Evolutionary conservation across 352 stramenopile species (phyloP), one percentile per base, ranked within the genome.

Genomic region (Blastocystis sp.): DNA sequence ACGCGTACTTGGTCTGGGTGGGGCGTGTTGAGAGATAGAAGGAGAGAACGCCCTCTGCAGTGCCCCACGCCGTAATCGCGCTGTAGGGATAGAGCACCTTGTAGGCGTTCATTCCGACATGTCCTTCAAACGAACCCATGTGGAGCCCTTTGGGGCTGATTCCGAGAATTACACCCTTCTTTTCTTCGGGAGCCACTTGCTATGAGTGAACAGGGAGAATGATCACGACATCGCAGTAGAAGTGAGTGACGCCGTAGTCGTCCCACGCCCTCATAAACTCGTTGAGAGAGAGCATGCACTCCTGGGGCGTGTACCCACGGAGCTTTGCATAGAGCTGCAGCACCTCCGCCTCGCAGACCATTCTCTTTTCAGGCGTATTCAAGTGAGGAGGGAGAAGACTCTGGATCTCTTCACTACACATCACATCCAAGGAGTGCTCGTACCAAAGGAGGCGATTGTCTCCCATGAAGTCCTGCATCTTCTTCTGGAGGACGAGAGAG

Each of bases 251-350:
- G 2, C 71, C 71, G 35, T 81, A 81, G 9, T 81, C 71, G 19
- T 81, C 71, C 71, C 71, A 81, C 2, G 41, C 19, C 12, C 29
- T 21, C 24, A 81, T 63, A 31, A 67, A 81, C 29, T 81, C 37
- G 45, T 67, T 21, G 1, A 81, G 31, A n/a, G 71, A 45, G 21
- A 81, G 31, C 50, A 65, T 41, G 33, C 71, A 81, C 50, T 81
- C 71, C 16, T 81, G 71, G 16, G 71, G 6, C 26, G 71, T 55
- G 37, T 66, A 81, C 16, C 71, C 71, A 39, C 45, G 71, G 29
- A 81, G 71, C 21, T 81, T 81, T n/a, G n/a, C 33, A 50, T 81
- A 81, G 21, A 81, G n/a, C 59, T 81, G 62, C 50, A 65, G 31
- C 0, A 81, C 71, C 37, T 81, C 71, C 24, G 41, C 41, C 39